Base-by-base conservation (phyloP, 352 stramenopile genomes). In the Pythium angustatum region DNA sequence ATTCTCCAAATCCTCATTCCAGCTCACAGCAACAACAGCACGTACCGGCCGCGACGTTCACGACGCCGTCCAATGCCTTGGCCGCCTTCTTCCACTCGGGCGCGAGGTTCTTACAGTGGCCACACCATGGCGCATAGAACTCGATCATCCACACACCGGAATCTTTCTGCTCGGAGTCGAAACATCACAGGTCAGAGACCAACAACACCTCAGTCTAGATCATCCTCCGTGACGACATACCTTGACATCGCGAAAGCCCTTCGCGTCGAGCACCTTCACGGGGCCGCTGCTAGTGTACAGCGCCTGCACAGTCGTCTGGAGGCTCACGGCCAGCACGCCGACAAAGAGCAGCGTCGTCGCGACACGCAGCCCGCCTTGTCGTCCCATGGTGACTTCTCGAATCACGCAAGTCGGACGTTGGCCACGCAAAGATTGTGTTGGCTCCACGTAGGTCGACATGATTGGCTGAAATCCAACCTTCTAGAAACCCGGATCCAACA, bases 51-150 rank as follows among this genome's bases (percentile, higher is more conserved):
- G 83, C 94, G 21, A 98, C 70, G 34, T 96, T 96, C 30, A 98
- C 93, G 30, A 97, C 80, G 30, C 90, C 90, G 19, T 92, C 78
- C 5, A 98, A 72, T 43, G 85, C 87, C 68, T 91, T 91, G 28
- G 93, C 91, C 3, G 90, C 91, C 60, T 94, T 92, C 75, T 95
- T 91, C 83, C 88, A 98, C 70, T 98, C 91, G 2, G 94, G 94
- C 21, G 87, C 85, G 38, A 98, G 81, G 61, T 87, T 82, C 79
- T 97, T 96, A 82, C 94, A 98, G 77, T 98, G 94, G 34, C 94
- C 94, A 62, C 93, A 98, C 93, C 93, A 98, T 41, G 94, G 94
- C 50, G 94, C 94, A 54, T 97, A 98, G 67, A 98, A 98, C 73
- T 98, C 90, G 21, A 98, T 91, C n/a, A 98, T 54, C 91, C 92